Evolutionary conservation across 2,329 filamentous ascomycete species (phyloP).

Genomic region (Fusarium sp.): DNA sequence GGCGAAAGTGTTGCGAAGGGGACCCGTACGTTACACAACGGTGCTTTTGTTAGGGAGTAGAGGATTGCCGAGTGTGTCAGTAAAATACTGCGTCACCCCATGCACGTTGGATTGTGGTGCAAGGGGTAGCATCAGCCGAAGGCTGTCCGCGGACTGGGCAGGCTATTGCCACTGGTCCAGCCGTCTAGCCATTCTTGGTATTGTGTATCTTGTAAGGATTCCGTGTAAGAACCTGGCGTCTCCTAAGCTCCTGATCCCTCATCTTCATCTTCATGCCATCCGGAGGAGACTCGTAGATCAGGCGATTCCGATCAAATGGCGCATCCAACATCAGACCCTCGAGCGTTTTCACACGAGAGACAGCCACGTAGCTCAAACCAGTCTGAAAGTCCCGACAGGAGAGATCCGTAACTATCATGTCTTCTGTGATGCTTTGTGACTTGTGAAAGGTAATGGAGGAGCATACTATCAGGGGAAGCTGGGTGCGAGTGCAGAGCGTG

Average conservation of each 20-base stretch:
- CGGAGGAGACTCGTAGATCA: neutral
- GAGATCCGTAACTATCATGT: neutral
- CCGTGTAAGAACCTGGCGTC: neutral
- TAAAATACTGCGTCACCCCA: too few species aligned
- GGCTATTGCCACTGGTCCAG: too few species aligned
- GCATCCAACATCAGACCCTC: neutral
- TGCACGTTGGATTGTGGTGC: too few species aligned
- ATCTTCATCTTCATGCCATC: neutral
- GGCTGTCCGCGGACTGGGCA: too few species aligned
- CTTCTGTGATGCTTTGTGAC: neutral
- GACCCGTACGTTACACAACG: neutral
- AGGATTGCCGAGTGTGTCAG: neutral
- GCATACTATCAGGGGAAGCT: neutral
- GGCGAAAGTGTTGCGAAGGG: neutral
- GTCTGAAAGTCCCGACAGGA: neutral
- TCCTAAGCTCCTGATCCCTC: neutral
- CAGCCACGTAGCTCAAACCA: neutral
- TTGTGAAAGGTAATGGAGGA: neutral
- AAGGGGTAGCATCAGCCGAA: too few species aligned
- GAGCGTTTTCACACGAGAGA: neutral
- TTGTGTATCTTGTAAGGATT: neutral
- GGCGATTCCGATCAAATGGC: neutral
- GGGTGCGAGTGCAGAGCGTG: neutral
- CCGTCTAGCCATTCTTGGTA: too few species aligned
- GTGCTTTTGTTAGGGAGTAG: neutral